phyloP scores from a whole-genome alignment of 1,284 basidiomycete species.

The Rhodotorula sp. region DNA sequence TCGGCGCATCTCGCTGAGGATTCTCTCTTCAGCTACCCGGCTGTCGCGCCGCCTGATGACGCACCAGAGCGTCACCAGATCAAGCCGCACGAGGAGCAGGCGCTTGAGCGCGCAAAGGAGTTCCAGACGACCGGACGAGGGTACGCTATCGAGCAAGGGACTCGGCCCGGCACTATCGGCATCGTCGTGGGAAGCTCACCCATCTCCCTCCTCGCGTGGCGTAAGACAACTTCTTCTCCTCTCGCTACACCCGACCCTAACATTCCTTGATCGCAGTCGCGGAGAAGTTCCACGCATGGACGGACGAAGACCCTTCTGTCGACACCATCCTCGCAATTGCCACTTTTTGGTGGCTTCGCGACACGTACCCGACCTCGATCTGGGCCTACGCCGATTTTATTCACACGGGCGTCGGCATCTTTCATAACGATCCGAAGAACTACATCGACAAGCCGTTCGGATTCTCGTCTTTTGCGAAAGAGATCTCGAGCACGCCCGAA shows the following conservation, averaged over 20 bases:
- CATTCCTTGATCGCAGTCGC: slow-evolving; percentile 47
- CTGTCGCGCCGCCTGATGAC: slow-evolving; percentile 4
- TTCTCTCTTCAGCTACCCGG: slow-evolving; percentile 8
- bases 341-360: slow-evolving; percentile 53
- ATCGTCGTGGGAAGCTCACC: slow-evolving; percentile 50
- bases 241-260: neutral
- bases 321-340: slow-evolving; percentile 50
- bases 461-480: slow-evolving; percentile 51
- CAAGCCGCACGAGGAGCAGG: slow-evolving; percentile 19
- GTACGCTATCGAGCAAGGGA: slow-evolving; percentile 44
- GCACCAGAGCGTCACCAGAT: slow-evolving; percentile 2
- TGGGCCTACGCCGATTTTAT: slow-evolving; percentile 52
- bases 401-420: slow-evolving; percentile 37
- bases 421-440: slow-evolving; percentile 36
- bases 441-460: slow-evolving; percentile 52
- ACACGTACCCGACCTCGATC: slow-evolving; percentile 52
- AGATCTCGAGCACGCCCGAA: slow-evolving; percentile 52
- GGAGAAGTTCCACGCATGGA: slow-evolving; percentile 54
- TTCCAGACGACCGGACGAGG: slow-evolving; percentile 33
- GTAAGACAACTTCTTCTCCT: slow-evolving; percentile 7
- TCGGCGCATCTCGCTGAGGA: neutral
- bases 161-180: slow-evolving; percentile 46
- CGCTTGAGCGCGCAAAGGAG: slow-evolving; percentile 11
- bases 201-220: slow-evolving; percentile 53
- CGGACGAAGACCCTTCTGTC: slow-evolving; percentile 46